Percentiles rank a stretch among this genome's conserved stretches.
Conservation (phyloP, 768 basidiomycete species). For the Hysterangium stoloniferum region DNA sequence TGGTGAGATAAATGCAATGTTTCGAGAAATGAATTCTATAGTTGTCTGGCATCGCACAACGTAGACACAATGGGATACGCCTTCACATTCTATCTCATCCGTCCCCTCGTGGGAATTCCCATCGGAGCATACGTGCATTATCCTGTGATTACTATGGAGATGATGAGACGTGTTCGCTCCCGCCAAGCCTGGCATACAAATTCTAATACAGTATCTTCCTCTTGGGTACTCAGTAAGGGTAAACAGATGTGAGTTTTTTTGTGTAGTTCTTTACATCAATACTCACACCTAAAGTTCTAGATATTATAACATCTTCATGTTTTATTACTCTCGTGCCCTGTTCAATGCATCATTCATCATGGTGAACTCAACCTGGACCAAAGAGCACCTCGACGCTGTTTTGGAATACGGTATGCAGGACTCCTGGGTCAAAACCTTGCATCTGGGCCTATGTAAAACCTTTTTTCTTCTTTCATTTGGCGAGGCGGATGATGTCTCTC, state of each 20-base stretch:
- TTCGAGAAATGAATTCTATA: constrained; percentile 10
- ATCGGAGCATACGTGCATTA: constrained; percentile 94
- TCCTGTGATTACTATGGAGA: constrained; percentile 91
- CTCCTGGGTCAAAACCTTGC: constrained; percentile 37
- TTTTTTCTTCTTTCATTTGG: constrained; percentile 26
- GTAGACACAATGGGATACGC: constrained; percentile 99
- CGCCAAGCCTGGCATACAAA: constrained; percentile 59
- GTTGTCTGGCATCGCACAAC: background rate
- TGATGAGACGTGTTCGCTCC: constrained; percentile 73
- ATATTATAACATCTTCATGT: constrained; percentile 87
- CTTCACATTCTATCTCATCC: constrained; percentile 80
- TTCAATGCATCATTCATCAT: constrained; percentile 68
- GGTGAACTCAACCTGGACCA: constrained; percentile 97
- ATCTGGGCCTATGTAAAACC: constrained; percentile 30
- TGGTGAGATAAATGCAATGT: constrained; percentile 39
- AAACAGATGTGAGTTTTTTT: constrained; percentile 52
- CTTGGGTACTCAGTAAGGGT: constrained; percentile 40
- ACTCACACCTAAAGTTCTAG: constrained; percentile 31
- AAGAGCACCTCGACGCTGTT: constrained; percentile 71
- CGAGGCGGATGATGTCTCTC: background rate
- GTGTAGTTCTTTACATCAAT: background rate
- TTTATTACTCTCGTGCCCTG: constrained; percentile 70
- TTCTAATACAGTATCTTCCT: constrained; percentile 46
- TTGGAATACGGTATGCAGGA: constrained; percentile 35
- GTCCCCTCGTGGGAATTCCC: constrained; percentile 53